Base-by-base conservation (phyloP, 2,329 filamentous ascomycete genomes). In the Arthrobotrys musiformis region DNA sequence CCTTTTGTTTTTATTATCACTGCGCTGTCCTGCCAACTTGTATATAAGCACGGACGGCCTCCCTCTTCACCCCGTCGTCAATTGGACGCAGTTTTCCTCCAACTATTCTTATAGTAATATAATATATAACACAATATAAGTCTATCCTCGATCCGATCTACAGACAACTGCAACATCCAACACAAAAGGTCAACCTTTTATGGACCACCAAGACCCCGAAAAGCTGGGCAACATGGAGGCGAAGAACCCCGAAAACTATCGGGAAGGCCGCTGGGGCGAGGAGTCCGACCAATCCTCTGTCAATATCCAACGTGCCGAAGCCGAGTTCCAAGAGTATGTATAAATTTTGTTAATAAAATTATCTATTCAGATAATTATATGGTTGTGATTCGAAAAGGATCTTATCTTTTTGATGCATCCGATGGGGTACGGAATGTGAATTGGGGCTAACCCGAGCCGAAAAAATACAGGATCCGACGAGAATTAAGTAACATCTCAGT, bases 281-380 rank as follows among this genome's bases (percentile, higher is more conserved):
- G 64, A 63, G 26, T 63, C 72, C 7, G 78, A 79, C 13, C 58
- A 72, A 35, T 79, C 78, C 11, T 72, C 79, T 15, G 77, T 81
- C n/a, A 79, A 81, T 48, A 79, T 81, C 48, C 64, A 79, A 15
- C 76, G 70, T 35, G 80, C 80, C 3, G 64, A 79, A 15, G 72
- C 75, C 19, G 80, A 81, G n/a, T 81, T 79, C 28, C 73, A 81
- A 78, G 80, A 80, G 80, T 81, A 78, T 37, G 64, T 19, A 30
- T 8, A 46, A 1, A 48, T 13, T 50, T 63, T 48, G 44, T 48
- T 48, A 6, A 13, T 15, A 15, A 46, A 22, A 46, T 46, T n/a
- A n/a, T n/a, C n/a, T n/a, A n/a, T n/a, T n/a, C n/a, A n/a, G n/a
- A n/a, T n/a, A n/a, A n/a, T n/a, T n/a, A n/a, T n/a, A n/a, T n/a